Evolutionary conservation across 768 basidiomycete genomes (phyloP).

Genomic region (Exidia glandulosa): DNA sequence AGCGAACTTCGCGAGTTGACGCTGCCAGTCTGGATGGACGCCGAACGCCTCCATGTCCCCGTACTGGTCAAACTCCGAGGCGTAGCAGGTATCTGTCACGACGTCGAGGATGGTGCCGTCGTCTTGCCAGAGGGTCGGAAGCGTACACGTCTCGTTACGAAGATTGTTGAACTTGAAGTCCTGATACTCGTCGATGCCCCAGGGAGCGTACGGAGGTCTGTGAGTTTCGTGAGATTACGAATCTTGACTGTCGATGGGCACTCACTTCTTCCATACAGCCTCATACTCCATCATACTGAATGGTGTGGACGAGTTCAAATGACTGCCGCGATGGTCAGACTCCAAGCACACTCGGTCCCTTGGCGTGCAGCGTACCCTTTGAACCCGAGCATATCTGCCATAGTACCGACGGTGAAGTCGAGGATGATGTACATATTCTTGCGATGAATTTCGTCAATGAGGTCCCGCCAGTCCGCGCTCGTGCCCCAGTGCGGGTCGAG

Average conservation of each 20-base stretch:
- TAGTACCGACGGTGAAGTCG: constrained; percentile 91
- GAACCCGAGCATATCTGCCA: constrained; percentile 81
- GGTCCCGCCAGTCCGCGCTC: constrained; percentile 61
- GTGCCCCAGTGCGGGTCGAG: constrained; percentile 91
- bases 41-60: constrained; percentile 97
- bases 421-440: constrained; percentile 86
- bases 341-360: constrained; percentile 1
- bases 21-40: constrained; percentile 90
- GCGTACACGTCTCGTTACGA: constrained; percentile 60
- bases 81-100: constrained; percentile 49
- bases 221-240: not conserved
- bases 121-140: constrained; percentile 75
- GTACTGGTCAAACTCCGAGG: constrained; percentile 87
- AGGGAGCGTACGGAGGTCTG: constrained; percentile 59
- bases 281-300: constrained; percentile 68
- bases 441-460: constrained; percentile 68
- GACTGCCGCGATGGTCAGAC: constrained; percentile 30
- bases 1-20: constrained; percentile 89
- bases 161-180: constrained; percentile 68
- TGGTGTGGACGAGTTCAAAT: constrained; percentile 69
- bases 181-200: constrained; percentile 76
- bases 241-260: not conserved
- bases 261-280: constrained; percentile 50
- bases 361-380: constrained; percentile 45
- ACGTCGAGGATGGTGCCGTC: constrained; percentile 51